A percentile compares a stretch with the other conserved stretches of the same genome.
These are phyloP conservation scores for Trametopsis cervina DNA, from an alignment of 768 basidiomycete genomes.

Conservation along the genomic window DNA sequence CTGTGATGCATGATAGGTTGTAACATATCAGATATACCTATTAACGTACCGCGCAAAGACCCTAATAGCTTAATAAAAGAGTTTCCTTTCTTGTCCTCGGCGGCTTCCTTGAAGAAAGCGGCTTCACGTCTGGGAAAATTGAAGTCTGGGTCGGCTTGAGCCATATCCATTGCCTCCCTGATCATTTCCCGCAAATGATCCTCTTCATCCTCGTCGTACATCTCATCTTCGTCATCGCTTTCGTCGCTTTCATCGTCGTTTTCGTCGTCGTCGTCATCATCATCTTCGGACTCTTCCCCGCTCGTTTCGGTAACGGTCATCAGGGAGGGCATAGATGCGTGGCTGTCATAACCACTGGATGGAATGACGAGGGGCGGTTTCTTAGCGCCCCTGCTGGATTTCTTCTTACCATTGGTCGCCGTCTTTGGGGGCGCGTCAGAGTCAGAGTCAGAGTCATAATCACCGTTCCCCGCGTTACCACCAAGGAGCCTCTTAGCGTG, in stretches of 20 bases:
- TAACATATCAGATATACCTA: not conserved
- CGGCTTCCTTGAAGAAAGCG: slow-evolving; percentile 31
- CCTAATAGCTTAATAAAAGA: slow-evolving; percentile 74
- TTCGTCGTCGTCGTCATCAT: slow-evolving; percentile 32
- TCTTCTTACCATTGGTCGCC: slow-evolving; percentile 16
- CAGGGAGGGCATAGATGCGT: slow-evolving; percentile 60
- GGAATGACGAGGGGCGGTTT: slow-evolving; percentile 44
- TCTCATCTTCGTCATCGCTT: slow-evolving; percentile 33
- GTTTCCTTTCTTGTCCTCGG: slow-evolving; percentile 57
- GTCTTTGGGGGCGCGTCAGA: slow-evolving; percentile 16
- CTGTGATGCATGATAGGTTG: slow-evolving; percentile 26
- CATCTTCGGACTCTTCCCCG: slow-evolving; percentile 37
- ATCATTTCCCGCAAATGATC: slow-evolving; percentile 54
- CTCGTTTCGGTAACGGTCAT: slow-evolving; percentile 60
- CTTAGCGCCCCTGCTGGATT: slow-evolving; percentile 23
- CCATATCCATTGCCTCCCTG: slow-evolving; percentile 69
- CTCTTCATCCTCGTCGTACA: slow-evolving; percentile 63
- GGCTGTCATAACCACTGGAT: slow-evolving; percentile 34
- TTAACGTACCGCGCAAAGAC: slow-evolving; percentile 55
- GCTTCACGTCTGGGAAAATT: slow-evolving; percentile 38
- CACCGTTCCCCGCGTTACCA: slow-evolving; percentile 15
- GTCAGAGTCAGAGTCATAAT: slow-evolving; percentile 22
- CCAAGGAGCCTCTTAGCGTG: slow-evolving; percentile 31
- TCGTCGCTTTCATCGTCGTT: slow-evolving; percentile 30
- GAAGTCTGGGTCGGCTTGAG: slow-evolving; percentile 49